Evolutionary conservation across 148 eudicot genomes (phyloP).

Genomic region (Nepenthes gracilis): DNA sequence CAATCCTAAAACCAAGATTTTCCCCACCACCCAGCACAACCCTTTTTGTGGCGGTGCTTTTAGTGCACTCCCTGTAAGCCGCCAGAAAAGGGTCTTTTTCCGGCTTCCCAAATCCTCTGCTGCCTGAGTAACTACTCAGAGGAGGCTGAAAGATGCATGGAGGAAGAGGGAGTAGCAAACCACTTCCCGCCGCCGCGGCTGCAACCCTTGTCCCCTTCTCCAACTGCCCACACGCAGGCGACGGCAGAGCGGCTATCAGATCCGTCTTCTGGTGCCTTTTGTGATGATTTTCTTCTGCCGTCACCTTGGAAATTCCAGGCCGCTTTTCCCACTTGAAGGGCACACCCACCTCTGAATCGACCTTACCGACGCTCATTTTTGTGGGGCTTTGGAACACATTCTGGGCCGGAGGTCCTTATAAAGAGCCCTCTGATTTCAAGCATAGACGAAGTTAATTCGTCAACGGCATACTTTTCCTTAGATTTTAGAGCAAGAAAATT

Average conservation of each 20-base stretch:
- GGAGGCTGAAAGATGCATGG: too few relatives aligned
- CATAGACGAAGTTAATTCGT: too few relatives aligned
- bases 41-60: neutral
- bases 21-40: neutral
- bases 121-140: too few relatives aligned
- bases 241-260: neutral
- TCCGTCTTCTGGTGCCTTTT: neutral
- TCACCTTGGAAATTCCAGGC: constrained; percentile 5
- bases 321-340: constrained; percentile 7
- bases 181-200: neutral
- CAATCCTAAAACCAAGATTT: neutral
- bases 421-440: too few relatives aligned
- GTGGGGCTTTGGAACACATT: too few relatives aligned
- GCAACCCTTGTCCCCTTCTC: neutral
- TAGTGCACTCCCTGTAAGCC: constrained; percentile 4
- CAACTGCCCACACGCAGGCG: neutral
- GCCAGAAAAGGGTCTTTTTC: constrained; percentile 3
- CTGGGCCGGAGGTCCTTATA: too few relatives aligned
- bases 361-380: constrained; percentile 1
- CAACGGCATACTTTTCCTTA: too few relatives aligned
- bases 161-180: too few relatives aligned
- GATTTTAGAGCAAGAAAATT: too few relatives aligned
- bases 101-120: too few relatives aligned
- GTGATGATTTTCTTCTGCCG: neutral
- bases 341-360: constrained; percentile 1